Evolutionary conservation across 2,329 filamentous ascomycete species (phyloP), one percentile per base, ranked within the genome.

Genomic region (Fusarium abutilonis): DNA sequence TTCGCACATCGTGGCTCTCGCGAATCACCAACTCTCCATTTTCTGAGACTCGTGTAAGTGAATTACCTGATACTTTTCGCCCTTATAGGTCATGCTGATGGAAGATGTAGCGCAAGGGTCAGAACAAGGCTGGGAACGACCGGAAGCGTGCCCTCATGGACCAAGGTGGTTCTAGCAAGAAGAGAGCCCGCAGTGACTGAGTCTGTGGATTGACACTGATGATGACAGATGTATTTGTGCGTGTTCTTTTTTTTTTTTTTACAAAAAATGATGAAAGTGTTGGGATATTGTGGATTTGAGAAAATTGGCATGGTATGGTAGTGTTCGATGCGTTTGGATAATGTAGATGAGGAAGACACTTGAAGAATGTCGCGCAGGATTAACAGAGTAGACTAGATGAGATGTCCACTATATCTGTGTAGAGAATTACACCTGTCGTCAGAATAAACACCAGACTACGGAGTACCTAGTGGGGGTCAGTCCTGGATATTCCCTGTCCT

Each of bases 101-200:
- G 6, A 15, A 21, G 6, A 15, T 6, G 3, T 23, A 70, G 67
- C 57, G 67, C 45, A 70, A 70, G 42, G 46, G 43, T 17, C 64
- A 66, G 14, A 70, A 70, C 5, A 70, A 70, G 15, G 58, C 60
- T 4, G 65, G 67, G 0, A 70, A 70, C 2, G 67, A 70, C 15
- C 63, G 66, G 15, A 70, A 70, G 57, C 48, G 67, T 14, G 56
- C 44, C 9, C 47, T 43, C 10, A 60, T 46, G 21, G 64, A 51
- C 15, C 60, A 60, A 31, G 63, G 55, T 2, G 50, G 31, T 9
- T 39, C 46, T 11, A 38, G 55, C 9, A 42, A 32, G 17, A 70
- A 68, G 38, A 56, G 43, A 36, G n/a, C 31, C 11, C 13, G 55
- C 3, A 6, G 11, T 29, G 11, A 13, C 40, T 60, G 8, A 40